phyloP scores from a whole-genome alignment of 2,329 filamentous ascomycete species.

The Trichoderma asperellum region DNA sequence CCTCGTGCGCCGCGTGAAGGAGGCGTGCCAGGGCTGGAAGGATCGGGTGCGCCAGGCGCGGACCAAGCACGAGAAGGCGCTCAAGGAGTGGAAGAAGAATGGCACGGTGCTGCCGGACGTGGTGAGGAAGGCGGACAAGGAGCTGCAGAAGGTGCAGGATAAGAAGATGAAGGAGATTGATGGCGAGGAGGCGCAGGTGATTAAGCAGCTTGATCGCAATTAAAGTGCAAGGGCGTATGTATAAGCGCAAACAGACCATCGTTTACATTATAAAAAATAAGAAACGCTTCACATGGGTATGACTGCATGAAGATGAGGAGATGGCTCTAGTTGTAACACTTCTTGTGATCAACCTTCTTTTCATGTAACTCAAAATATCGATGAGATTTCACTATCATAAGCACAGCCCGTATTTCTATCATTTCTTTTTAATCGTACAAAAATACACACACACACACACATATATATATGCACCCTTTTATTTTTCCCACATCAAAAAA shows the following conservation, averaged over 20 bases:
- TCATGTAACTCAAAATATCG: constrained; percentile 37
- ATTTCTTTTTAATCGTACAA: constrained; percentile 19
- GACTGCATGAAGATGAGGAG: background rate
- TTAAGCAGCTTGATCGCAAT: constrained; percentile 46
- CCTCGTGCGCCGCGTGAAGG: constrained; percentile 48
- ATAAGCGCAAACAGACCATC: background rate
- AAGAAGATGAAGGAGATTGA: constrained; percentile 58
- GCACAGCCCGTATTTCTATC: constrained; percentile 5
- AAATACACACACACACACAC: background rate
- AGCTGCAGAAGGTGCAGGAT: constrained; percentile 55
- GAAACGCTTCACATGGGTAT: background rate
- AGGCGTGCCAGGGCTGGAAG: constrained; percentile 55
- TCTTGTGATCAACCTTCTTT: background rate
- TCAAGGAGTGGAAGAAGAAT: constrained; percentile 55
- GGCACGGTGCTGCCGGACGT: constrained; percentile 51
- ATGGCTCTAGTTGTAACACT: background rate
- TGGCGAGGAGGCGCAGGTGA: constrained; percentile 52
- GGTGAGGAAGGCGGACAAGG: constrained; percentile 52
- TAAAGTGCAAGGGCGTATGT: background rate
- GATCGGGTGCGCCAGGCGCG: constrained; percentile 54
- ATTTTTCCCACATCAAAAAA: constrained; percentile 29
- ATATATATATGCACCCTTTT: background rate
- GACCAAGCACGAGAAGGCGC: constrained; percentile 52
- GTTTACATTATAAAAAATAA: constrained; percentile 6
- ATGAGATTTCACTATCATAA: constrained; percentile 28